Percentiles rank a stretch among this genome's conserved stretches.
Evolutionary conservation across 495 filamentous ascomycete species (phyloP).

Genomic region (Lepidopterella palustris): DNA sequence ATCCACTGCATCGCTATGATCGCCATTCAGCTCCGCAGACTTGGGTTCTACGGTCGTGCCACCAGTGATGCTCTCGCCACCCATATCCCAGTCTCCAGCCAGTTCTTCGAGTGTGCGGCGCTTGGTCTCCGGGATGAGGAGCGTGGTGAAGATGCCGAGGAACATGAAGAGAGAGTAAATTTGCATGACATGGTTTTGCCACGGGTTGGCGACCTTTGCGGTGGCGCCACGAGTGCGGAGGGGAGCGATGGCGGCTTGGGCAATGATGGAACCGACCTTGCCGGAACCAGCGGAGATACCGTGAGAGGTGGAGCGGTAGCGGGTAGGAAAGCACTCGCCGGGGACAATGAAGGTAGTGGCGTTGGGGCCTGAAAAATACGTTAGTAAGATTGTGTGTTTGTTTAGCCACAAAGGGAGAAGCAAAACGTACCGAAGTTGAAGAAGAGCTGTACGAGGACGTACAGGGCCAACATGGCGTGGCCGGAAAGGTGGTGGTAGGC

Average conservation of each 20-base stretch:
- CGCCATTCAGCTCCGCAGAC: no score
- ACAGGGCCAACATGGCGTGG: conserved; percentile 29
- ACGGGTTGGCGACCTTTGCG: conserved; percentile 3
- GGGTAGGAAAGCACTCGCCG: conserved; percentile 83
- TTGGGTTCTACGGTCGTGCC: no score
- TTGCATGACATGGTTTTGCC: conserved; percentile 22
- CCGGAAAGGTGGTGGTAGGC: conserved; percentile 50
- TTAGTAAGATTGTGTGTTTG: background rate
- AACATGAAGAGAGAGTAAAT: conserved; percentile 22
- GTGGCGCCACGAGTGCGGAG: conserved; percentile 9
- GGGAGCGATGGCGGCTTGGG: conserved; percentile 43
- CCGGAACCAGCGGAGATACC: conserved; percentile 77
- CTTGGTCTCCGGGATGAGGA: conserved; percentile 21
- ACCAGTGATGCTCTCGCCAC: background rate
- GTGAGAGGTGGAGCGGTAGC: conserved; percentile 77
- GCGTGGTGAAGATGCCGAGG: conserved; percentile 12
- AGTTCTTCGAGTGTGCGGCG: conserved; percentile 15
- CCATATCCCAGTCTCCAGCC: conserved; percentile 13
- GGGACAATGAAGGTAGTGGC: conserved; percentile 86
- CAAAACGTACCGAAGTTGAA: conserved; percentile 44
- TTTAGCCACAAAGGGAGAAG: conserved; percentile 18
- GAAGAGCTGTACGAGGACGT: conserved; percentile 37
- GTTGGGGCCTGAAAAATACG: conserved; percentile 48
- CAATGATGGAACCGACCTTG: conserved; percentile 57
- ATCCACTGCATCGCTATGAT: no score